Percentiles rank a stretch among this genome's conserved stretches.
phyloP scores from a whole-genome alignment of 2,329 filamentous ascomycete genomes.

The Daldinia sp. region DNA sequence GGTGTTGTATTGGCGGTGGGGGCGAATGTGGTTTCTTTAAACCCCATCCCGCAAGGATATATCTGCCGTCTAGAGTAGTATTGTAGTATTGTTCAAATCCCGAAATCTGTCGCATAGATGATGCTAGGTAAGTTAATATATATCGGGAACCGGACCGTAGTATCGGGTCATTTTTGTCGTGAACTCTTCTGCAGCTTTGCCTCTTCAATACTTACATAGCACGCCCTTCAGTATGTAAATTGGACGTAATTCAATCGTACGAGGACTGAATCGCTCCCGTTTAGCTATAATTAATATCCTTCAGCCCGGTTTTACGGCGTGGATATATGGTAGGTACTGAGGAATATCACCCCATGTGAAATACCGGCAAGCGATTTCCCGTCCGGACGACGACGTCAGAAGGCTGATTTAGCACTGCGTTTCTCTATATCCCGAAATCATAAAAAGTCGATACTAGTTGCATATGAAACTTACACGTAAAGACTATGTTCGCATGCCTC shows the following conservation, averaged over 20 bases:
- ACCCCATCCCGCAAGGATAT: neutral
- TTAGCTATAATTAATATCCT: neutral
- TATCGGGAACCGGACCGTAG: neutral
- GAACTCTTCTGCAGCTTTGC: neutral
- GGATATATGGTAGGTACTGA: neutral
- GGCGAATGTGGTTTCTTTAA: neutral
- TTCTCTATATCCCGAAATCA: too few species aligned
- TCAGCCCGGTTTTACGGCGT: neutral
- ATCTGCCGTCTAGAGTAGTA: neutral
- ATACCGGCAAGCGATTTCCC: neutral
- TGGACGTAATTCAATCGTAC: neutral
- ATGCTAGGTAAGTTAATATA: too few species aligned
- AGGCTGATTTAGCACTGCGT: too few species aligned
- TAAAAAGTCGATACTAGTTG: too few species aligned
- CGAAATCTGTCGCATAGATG: neutral
- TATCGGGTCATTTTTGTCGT: neutral
- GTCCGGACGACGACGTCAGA: too few species aligned
- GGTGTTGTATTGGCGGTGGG: constrained; percentile 7
- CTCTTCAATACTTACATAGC: neutral
- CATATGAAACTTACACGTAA: too few species aligned
- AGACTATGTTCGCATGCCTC: too few species aligned
- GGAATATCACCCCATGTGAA: neutral
- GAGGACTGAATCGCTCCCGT: neutral
- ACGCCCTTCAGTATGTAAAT: neutral
- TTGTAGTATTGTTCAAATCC: neutral